Evolutionary conservation across 805 yeast species (phyloP).

Genomic region (Metschnikowia cubensis): DNA sequence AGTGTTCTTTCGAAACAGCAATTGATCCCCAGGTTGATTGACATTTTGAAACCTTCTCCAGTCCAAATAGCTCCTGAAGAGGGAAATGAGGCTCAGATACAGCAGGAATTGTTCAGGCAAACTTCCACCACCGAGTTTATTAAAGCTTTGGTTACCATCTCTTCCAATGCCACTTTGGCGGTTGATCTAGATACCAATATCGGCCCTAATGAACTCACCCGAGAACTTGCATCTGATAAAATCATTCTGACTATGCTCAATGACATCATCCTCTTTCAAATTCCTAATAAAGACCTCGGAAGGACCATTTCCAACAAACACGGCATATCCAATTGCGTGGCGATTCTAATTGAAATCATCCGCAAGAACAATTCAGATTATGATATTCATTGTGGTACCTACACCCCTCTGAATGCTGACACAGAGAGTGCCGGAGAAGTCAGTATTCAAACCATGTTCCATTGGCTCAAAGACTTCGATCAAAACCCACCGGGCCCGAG

Average conservation of each 20-base stretch:
- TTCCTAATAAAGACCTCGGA: neutral
- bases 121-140: conserved; percentile 94
- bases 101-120: conserved; percentile 46
- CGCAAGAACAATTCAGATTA: conserved; percentile 95
- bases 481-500: conserved; percentile 90
- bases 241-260: conserved; percentile 64
- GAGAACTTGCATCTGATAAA: conserved; percentile 79
- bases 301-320: conserved; percentile 55
- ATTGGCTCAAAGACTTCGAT: conserved; percentile 50
- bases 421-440: conserved; percentile 33
- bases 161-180: conserved; percentile 70
- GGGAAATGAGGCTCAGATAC: neutral
- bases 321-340: conserved; percentile 90
- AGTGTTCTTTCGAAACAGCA: conserved; percentile 69
- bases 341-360: conserved; percentile 88
- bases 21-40: conserved; percentile 68
- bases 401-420: conserved; percentile 51
- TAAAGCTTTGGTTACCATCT: conserved; percentile 88
- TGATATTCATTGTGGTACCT: conserved; percentile 81
- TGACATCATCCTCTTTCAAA: conserved; percentile 55
- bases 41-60: conserved; percentile 60
- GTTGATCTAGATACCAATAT: conserved; percentile 86
- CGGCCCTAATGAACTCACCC: conserved; percentile 92
- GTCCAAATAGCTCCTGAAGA: conserved; percentile 17
- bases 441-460: conserved; percentile 40